Base-by-base conservation (phyloP, 257 asterid genomes). In the Schizonepeta tenuifolia region DNA sequence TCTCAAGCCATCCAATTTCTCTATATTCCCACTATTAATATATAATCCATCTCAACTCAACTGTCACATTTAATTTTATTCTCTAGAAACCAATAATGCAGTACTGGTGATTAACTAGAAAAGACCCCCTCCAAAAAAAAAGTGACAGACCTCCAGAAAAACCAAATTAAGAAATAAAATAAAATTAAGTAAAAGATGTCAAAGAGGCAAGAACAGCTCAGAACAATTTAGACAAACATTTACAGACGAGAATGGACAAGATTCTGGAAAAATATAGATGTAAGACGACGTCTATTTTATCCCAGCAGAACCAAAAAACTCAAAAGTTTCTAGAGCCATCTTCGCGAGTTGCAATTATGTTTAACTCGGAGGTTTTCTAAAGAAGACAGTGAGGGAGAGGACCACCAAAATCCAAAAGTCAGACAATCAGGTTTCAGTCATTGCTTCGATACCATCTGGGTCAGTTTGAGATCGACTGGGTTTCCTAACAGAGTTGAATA, bases 401-500 rank as follows among this genome's bases (percentile, higher is more conserved):
- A 31, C 20, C 43, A 13, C 38, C 38, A 10, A 24, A 57, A 1
- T 65, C 35, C 15, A 4, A 35, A 54, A 69, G 68, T 7, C 17
- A 15, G 65, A 18, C 11, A 28, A 66, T 93, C 84, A 93, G 81
- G 81, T 75, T 83, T 94, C 98, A 68, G 92, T 80, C 97, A 94
- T 94, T 65, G 97, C 97, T 72, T 89, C 95, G 13, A 96, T 96
- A 33, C 70, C 89, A n/a, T 94, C 72, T 33, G 95, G 80, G 61
- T 84, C 96, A 7, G 80, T 44, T 67, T 72, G 87, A 54, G 86
- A 78, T 65, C 56, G 80, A 79, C 70, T 83, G 46, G 95, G 83
- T 75, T 80, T 92, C 46, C 87, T 79, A 68, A 89, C 97, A 13
- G 97, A 88, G 85, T 94, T 94, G 90, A 91, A 94, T 53, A 94